Evolutionary conservation across 2,329 filamentous ascomycete species (phyloP).

Genomic region (Fusarium sp.): DNA sequence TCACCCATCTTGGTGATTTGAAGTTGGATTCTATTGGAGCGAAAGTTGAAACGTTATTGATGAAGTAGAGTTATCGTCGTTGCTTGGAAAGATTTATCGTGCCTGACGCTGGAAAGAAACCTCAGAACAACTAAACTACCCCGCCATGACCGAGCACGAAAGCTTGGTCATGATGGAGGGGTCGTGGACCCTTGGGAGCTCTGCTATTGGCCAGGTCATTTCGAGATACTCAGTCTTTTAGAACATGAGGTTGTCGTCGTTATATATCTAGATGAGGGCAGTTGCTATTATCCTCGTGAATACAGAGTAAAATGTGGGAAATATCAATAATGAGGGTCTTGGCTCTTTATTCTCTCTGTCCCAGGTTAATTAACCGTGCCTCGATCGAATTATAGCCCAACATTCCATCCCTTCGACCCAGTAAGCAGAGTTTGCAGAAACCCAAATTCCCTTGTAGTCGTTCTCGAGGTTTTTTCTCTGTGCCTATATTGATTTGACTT

Average conservation of each 20-base stretch:
- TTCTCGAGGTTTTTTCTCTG: neutral
- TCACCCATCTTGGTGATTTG: conserved; percentile 58
- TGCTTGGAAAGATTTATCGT: conserved; percentile 28
- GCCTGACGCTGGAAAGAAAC: conserved; percentile 21
- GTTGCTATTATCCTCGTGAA: neutral
- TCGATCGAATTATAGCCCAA: neutral
- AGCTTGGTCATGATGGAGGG: conserved; percentile 45
- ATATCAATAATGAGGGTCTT: neutral
- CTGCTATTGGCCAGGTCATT: conserved; percentile 37
- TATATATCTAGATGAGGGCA: neutral
- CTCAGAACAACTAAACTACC: conserved; percentile 40
- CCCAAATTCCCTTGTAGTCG: neutral
- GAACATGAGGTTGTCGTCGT: neutral
- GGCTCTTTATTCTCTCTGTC: neutral
- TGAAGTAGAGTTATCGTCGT: conserved; percentile 23
- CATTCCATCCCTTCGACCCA: no score
- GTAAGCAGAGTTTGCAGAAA: neutral
- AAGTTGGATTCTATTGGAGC: conserved; percentile 5
- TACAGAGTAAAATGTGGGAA: neutral
- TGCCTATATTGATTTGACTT: neutral
- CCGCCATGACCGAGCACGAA: conserved; percentile 46
- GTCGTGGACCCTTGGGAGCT: conserved; percentile 41
- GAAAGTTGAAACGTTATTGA: conserved; percentile 13
- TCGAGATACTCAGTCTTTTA: conserved; percentile 7
- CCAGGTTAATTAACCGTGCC: neutral